Conservation (phyloP, 2,329 filamentous ascomycete species). For the Cladosporium sp. region DNA sequence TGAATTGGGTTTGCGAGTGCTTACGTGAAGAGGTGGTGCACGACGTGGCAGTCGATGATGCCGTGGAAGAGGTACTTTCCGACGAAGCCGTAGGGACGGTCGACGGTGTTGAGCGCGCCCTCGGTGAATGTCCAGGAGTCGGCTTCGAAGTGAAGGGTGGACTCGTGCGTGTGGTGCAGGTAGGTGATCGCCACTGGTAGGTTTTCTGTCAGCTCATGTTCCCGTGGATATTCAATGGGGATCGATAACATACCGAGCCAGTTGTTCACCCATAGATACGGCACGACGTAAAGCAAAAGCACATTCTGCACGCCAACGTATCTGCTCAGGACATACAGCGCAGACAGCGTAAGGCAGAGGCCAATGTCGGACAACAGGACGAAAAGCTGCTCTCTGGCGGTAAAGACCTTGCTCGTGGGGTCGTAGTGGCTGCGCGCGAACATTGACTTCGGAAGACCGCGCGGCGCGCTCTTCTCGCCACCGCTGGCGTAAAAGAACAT, state of each 20-base stretch:
- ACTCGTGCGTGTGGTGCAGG: slow-evolving; percentile 62
- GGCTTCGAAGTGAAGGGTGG: slow-evolving; percentile 53
- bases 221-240: not conserved
- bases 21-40: slow-evolving; percentile 44
- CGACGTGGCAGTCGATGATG: slow-evolving; percentile 59
- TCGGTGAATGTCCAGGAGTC: slow-evolving; percentile 57
- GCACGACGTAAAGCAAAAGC: slow-evolving; percentile 43
- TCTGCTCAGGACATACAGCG: slow-evolving; percentile 43
- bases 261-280: slow-evolving; percentile 65
- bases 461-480: slow-evolving; percentile 4
- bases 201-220: not conserved
- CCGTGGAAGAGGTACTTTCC: slow-evolving; percentile 61
- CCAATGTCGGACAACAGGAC: slow-evolving; percentile 57
- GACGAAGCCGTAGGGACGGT: slow-evolving; percentile 59
- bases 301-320: slow-evolving; percentile 8
- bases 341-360: slow-evolving; percentile 45
- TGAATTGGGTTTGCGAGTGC: not conserved
- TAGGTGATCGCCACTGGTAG: slow-evolving; percentile 64
- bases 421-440: slow-evolving; percentile 58
- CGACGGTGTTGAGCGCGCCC: slow-evolving; percentile 57
- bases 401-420: slow-evolving; percentile 54
- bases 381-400: slow-evolving; percentile 34
- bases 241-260: slow-evolving; percentile 49
- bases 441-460: slow-evolving; percentile 21
- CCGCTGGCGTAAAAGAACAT: slow-evolving; percentile 22